Evolutionary conservation across 768 basidiomycete genomes (phyloP).

Genomic region (Macrolepiota albuminosa): DNA sequence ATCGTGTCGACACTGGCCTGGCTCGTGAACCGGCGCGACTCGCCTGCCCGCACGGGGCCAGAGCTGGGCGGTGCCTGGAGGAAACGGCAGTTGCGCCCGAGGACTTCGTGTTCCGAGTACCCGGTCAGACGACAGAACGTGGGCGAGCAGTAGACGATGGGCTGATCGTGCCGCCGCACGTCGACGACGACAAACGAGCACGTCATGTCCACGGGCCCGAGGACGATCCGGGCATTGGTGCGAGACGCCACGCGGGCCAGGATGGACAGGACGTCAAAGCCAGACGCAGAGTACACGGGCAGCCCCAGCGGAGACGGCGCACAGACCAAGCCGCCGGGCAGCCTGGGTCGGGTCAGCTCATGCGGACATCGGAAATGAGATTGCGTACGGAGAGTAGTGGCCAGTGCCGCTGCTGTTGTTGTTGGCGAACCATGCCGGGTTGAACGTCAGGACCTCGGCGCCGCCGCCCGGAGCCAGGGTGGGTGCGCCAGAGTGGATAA

Average conservation of each 20-base stretch:
- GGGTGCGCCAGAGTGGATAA: constrained; percentile 37
- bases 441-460: constrained; percentile 61
- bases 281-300: constrained; percentile 83
- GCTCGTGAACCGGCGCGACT: constrained; percentile 51
- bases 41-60: constrained; percentile 30
- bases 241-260: constrained; percentile 74
- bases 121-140: constrained; percentile 77
- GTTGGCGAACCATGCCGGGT: constrained; percentile 48
- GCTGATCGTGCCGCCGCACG: constrained; percentile 70
- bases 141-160: constrained; percentile 89
- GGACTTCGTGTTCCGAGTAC: constrained; percentile 67
- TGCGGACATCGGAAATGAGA: not conserved
- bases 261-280: constrained; percentile 85
- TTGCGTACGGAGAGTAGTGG: constrained; percentile 7
- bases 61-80: constrained; percentile 67
- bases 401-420: constrained; percentile 29
- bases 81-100: constrained; percentile 90
- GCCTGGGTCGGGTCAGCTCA: not conserved
- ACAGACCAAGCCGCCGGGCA: not conserved
- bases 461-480: constrained; percentile 68
- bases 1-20: constrained; percentile 60
- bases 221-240: constrained; percentile 64
- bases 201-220: constrained; percentile 90
- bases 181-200: constrained; percentile 94
- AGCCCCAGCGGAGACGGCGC: constrained; percentile 31